Conservation (phyloP, 2,329 filamentous ascomycete species). For the Escovopsis sp. region DNA sequence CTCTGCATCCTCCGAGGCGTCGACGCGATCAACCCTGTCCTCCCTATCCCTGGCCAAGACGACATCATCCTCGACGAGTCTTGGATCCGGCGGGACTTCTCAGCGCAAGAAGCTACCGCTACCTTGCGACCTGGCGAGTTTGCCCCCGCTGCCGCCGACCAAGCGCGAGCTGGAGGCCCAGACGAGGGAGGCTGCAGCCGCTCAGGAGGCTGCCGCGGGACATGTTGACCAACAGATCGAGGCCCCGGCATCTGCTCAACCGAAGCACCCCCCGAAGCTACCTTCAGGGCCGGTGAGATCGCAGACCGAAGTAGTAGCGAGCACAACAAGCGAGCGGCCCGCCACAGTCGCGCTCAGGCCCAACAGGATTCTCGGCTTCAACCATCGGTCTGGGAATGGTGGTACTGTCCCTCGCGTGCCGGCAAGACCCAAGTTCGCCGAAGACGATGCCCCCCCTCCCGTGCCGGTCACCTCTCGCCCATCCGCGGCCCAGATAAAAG, state of each 20-base stretch:
- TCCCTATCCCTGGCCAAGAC: constrained; percentile 32
- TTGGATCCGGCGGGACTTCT: constrained; percentile 26
- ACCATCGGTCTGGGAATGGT: no score
- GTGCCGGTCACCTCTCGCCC: constrained; percentile 38
- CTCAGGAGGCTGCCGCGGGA: constrained; percentile 3
- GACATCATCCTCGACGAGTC: constrained; percentile 33
- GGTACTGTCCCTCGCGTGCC: constrained; percentile 3
- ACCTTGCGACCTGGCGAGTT: constrained; percentile 36
- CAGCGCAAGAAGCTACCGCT: constrained; percentile 42
- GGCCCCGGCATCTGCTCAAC: constrained; percentile 19
- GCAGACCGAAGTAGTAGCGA: constrained; percentile 1
- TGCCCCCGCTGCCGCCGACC: constrained; percentile 43
- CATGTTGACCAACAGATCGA: background rate
- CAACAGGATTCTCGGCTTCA: constrained; percentile 10
- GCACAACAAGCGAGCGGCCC: background rate
- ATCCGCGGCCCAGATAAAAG: constrained; percentile 34
- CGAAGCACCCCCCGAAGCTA: constrained; percentile 33
- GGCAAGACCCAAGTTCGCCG: constrained; percentile 2
- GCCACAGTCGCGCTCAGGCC: constrained; percentile 2
- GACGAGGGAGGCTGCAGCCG: constrained; percentile 2
- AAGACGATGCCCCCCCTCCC: constrained; percentile 31
- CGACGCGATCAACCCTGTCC: constrained; percentile 38
- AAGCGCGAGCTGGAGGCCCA: constrained; percentile 36
- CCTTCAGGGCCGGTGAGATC: constrained; percentile 33
- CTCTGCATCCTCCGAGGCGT: constrained; percentile 44